phyloP scores from a whole-genome alignment of 179 eudicot species.

The Silene coronaria region DNA sequence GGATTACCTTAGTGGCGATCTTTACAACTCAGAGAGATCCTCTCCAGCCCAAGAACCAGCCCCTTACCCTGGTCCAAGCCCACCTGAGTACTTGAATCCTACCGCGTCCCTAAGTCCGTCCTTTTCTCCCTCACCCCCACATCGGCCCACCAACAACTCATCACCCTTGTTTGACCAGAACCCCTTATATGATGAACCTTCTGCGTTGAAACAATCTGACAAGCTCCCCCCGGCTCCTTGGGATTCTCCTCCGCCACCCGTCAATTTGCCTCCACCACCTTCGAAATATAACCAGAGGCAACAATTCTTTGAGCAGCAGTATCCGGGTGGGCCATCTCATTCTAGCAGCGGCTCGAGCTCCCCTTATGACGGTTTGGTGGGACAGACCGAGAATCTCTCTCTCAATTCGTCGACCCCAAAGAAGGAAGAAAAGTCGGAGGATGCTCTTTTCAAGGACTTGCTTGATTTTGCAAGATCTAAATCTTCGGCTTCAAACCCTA shows the following conservation, averaged over 20 bases:
- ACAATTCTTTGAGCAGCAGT: conserved; percentile 61
- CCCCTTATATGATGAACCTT: conserved; percentile 36
- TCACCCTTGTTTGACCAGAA: conserved; percentile 43
- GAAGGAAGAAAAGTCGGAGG: conserved; percentile 61
- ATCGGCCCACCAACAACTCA: conserved; percentile 42
- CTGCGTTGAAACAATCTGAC: conserved; percentile 38
- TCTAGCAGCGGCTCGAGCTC: conserved; percentile 52
- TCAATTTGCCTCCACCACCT: conserved; percentile 73
- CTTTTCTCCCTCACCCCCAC: conserved; percentile 41
- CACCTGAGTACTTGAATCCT: conserved; percentile 28
- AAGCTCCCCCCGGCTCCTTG: conserved; percentile 52
- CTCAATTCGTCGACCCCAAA: conserved; percentile 46
- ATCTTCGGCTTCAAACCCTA: conserved; percentile 52
- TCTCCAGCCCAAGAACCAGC: conserved; percentile 34
- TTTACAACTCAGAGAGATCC: conserved; percentile 40
- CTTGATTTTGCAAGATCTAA: conserved; percentile 78
- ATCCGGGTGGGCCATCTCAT: conserved; percentile 36
- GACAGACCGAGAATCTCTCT: conserved; percentile 63
- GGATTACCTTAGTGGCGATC: conserved; percentile 79
- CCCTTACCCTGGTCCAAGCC: conserved; percentile 28
- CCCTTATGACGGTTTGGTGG: conserved; percentile 65
- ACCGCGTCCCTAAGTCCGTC: conserved; percentile 30
- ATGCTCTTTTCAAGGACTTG: conserved; percentile 72
- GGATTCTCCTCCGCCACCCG: conserved; percentile 40
- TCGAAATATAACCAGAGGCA: conserved; percentile 65